Evolutionary conservation across 345 rosid genomes (phyloP), one percentile per base, ranked within the genome.

Genomic region (Salix brachista): DNA sequence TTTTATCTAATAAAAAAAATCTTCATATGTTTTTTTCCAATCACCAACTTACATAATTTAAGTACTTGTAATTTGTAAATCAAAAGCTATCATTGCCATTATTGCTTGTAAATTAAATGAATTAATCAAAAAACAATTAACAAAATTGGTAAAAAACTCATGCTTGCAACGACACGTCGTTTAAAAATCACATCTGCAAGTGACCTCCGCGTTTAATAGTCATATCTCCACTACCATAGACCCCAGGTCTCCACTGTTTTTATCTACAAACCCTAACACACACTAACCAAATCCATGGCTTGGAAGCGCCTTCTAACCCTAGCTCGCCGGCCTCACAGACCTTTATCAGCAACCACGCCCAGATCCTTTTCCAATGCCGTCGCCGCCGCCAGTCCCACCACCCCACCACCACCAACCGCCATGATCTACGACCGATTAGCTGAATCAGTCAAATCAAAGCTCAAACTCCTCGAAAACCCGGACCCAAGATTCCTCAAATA

Each of bases 401-500:
- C 88, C 4, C 93, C 97, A 1, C 90, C 94, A 3, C 81, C 94
- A 19, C 91, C 91, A 10, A 67, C 81, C 54, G 85, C 83, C 85
- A 94, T 91, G 97, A 83, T 88, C 72, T 92, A 96, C 84, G 98
- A 96, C 77, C 93, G 86, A 19, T 81, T 91, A 0, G 91, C 99
- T 0, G 91, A 86, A 82, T 70, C 81, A 9, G 86, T 90, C n/a
- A 94, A 88, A 52, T 64, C 81, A 13, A 94, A 90, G 81, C 75
- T 96, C 70, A 85, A 86, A 81, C 74, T 74, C 62, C 97, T 96
- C 0, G 97, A 92, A 74, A 90, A 87, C 34, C 94, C 98, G 3
- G 96, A 96, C 84, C 88, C 85, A 52, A 82, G 97, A n/a, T 96
- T 96, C 85, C 93, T 96, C 83, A 89, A 86, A 82, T 89, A 91